These are phyloP conservation scores for Auricularia sp. DNA, from an alignment of 768 basidiomycete genomes.

Conservation along the genomic window DNA sequence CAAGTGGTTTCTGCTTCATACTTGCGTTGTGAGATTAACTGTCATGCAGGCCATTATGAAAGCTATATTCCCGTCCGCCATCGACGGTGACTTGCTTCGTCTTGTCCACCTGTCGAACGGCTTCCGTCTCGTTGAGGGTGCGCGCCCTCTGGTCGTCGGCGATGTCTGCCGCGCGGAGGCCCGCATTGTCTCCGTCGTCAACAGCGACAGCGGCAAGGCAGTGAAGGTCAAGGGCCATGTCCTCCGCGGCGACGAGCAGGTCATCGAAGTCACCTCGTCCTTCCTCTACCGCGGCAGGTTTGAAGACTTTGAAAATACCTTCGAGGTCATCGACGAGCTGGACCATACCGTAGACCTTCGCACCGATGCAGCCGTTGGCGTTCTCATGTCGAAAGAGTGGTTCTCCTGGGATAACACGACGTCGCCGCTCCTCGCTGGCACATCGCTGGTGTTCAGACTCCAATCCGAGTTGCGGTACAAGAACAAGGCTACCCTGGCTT, in stretches of 20 bases:
- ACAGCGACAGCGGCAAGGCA: slow-evolving; percentile 84
- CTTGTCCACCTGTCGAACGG: slow-evolving; percentile 97
- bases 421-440: slow-evolving; percentile 67
- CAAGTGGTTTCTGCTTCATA: slow-evolving; percentile 26
- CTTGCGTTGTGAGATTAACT: neutral
- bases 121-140: slow-evolving; percentile 79
- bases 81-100: slow-evolving; percentile 91
- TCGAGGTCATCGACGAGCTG: slow-evolving; percentile 83
- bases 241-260: slow-evolving; percentile 61
- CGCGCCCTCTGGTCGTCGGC: slow-evolving; percentile 66
- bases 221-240: slow-evolving; percentile 86
- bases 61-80: slow-evolving; percentile 84
- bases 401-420: slow-evolving; percentile 87
- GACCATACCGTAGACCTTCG: slow-evolving; percentile 74
- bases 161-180: slow-evolving; percentile 89
- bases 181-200: slow-evolving; percentile 79
- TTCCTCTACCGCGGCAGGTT: slow-evolving; percentile 97
- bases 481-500: slow-evolving; percentile 75
- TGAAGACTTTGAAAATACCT: slow-evolving; percentile 89
- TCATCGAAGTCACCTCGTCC: slow-evolving; percentile 88
- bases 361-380: slow-evolving; percentile 75
- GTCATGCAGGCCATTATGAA: slow-evolving; percentile 87
- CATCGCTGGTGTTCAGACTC: slow-evolving; percentile 80
- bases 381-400: slow-evolving; percentile 95
- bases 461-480: slow-evolving; percentile 84